Evolutionary conservation across 805 yeast species (phyloP).

Genomic region (Nakazawaea populi): DNA sequence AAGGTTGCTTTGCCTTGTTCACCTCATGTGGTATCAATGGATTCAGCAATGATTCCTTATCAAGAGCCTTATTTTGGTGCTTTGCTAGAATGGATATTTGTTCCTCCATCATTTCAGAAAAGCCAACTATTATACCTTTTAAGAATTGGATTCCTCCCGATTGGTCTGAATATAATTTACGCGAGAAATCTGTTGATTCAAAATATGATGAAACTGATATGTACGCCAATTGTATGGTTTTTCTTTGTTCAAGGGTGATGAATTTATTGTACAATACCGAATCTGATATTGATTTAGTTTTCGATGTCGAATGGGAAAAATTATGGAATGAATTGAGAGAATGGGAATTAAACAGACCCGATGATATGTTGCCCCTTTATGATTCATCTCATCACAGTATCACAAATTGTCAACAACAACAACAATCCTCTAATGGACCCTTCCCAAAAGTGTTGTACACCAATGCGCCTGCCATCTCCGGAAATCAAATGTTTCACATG

Average conservation of each 20-base stretch:
- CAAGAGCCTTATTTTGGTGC: slow-evolving; percentile 37
- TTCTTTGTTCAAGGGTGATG: slow-evolving; percentile 28
- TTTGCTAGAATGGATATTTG: slow-evolving; percentile 36
- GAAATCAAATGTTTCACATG: slow-evolving; percentile 33
- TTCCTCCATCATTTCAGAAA: slow-evolving; percentile 30
- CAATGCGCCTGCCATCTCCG: slow-evolving; percentile 30
- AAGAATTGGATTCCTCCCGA: slow-evolving; percentile 26
- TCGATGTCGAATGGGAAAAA: slow-evolving; percentile 31
- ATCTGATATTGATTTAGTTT: slow-evolving; percentile 20
- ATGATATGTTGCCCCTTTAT: slow-evolving; percentile 25
- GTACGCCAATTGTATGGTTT: slow-evolving; percentile 32
- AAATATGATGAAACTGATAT: slow-evolving; percentile 11
- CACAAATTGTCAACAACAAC: slow-evolving; percentile 8
- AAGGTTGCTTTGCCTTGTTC: slow-evolving; percentile 32
- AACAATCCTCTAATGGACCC: slow-evolving; percentile 17
- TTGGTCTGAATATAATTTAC: slow-evolving; percentile 9
- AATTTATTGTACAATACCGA: slow-evolving; percentile 20
- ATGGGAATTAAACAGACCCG: slow-evolving; percentile 33
- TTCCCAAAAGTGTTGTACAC: slow-evolving; percentile 31
- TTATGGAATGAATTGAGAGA: slow-evolving; percentile 33
- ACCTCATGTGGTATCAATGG: slow-evolving; percentile 33
- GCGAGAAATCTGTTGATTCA: not conserved
- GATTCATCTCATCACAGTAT: not conserved
- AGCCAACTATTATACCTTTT: slow-evolving; percentile 27
- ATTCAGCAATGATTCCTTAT: slow-evolving; percentile 23